A percentile compares a stretch with the other conserved stretches of the same genome.
Evolutionary conservation across 2,329 filamentous ascomycete species (phyloP).

Genomic region (Balansia obtecta): DNA sequence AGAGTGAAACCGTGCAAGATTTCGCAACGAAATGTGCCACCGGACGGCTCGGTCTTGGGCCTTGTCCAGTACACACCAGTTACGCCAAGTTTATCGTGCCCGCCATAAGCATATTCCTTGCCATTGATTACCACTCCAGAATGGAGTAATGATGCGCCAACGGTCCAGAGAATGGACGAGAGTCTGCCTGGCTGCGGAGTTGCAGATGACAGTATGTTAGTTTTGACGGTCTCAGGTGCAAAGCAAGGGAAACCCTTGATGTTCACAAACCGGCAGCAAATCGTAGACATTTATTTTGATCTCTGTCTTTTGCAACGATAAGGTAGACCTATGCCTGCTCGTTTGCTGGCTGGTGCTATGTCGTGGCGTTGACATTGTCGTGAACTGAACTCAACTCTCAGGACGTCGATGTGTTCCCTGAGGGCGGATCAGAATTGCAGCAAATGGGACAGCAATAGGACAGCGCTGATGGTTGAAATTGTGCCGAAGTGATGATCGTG

Average conservation of each 20-base stretch:
- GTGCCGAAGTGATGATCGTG: neutral
- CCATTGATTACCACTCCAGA: constrained; percentile 73
- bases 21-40: constrained; percentile 62
- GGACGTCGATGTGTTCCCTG: neutral
- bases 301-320: constrained; percentile 60
- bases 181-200: constrained; percentile 52
- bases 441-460: neutral
- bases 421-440: neutral
- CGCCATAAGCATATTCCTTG: constrained; percentile 75
- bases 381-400: neutral
- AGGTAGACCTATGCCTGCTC: constrained; percentile 46
- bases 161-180: constrained; percentile 63
- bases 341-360: constrained; percentile 13
- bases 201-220: constrained; percentile 3
- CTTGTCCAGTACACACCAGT: constrained; percentile 79
- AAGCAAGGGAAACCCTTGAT: neutral
- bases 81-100: constrained; percentile 56
- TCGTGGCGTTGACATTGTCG: constrained; percentile 17
- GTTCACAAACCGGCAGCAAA: constrained; percentile 48
- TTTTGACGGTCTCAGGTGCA: neutral
- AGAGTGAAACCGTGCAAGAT: constrained; percentile 73
- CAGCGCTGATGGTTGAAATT: neutral
- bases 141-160: constrained; percentile 68
- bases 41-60: constrained; percentile 59
- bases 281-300: constrained; percentile 70